Evolutionary conservation across 1,284 basidiomycete species (phyloP), one percentile per base, ranked within the genome.

Genomic region (Paramarasmius palmivorus): DNA sequence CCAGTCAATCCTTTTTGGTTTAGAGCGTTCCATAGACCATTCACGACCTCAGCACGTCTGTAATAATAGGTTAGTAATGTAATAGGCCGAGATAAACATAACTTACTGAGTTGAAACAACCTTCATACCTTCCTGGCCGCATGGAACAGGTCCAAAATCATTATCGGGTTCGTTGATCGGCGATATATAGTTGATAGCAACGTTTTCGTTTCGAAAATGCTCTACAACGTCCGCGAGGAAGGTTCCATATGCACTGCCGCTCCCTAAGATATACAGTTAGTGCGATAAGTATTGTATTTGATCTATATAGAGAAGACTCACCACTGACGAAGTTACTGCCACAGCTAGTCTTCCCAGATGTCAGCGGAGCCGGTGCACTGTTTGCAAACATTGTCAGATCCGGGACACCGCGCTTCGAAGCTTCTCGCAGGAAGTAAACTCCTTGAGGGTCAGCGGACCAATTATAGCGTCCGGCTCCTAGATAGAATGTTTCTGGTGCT

Each of bases 401-500:
- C 9, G 56, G 51, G 10, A 72, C 70, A 12, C 67, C 68, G 25
- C 59, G 59, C 22, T 62, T 61, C n/a, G 63, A 58, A 1, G 71
- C 71, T 54, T 71, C 67, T 29, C 63, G 63, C 37, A 76, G 59
- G 58, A 75, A 77, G 57, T 68, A 76, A 5, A 68, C 60, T 3
- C 75, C 75, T 45, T 69, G 68, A 4, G 71, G 65, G 54, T 78
- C 75, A 5, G 66, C 68, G 29, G 63, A 61, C 59, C 67, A 76
- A 57, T 78, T 65, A 57, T 76, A 77, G 12, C 70, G 67, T 1
- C 74, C 74, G 2, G 65, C 59, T 34, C 64, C 64, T 38, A 75
- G 65, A 58, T 74, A 77, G 55, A 73, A 72, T 2, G 75, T 76
- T 58, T 72, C 59, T 0, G 74, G 73, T 1, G 74, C 74, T 9